Percentiles rank a stretch among this genome's conserved stretches.
Evolutionary conservation across 202 grass and related monocot genomes (phyloP).

Genomic region (Schoenoplectus tabernaemontani): DNA sequence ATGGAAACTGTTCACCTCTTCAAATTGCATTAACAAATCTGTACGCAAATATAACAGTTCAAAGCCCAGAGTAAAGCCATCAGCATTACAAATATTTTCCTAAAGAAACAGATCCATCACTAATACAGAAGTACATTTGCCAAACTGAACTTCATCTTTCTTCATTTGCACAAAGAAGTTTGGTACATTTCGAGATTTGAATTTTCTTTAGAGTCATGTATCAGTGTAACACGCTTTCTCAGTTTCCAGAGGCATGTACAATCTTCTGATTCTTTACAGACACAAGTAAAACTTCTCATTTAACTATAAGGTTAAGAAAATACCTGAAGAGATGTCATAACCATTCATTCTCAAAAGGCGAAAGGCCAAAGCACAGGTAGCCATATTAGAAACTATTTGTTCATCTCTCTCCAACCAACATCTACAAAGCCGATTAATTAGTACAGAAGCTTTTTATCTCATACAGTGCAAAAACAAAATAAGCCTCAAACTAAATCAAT

Average conservation of each 20-base stretch:
- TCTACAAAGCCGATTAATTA: slow-evolving; percentile 29
- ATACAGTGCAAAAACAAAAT: background rate
- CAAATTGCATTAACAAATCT: slow-evolving; percentile 52
- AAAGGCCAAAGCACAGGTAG: slow-evolving; percentile 54
- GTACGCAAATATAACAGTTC: slow-evolving; percentile 12
- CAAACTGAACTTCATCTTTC: background rate
- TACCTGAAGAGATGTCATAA: slow-evolving; percentile 58
- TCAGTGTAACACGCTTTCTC: background rate
- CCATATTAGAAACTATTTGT: slow-evolving; percentile 33
- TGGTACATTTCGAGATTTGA: background rate
- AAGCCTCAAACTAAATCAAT: slow-evolving; percentile 17
- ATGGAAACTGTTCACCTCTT: slow-evolving; percentile 21
- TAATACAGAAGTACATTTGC: background rate
- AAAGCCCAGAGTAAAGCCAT: background rate
- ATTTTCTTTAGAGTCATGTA: background rate
- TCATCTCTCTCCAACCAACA: slow-evolving; percentile 49
- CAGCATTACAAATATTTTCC: background rate
- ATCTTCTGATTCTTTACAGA: background rate
- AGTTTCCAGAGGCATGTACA: background rate
- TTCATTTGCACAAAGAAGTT: background rate
- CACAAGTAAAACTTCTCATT: background rate
- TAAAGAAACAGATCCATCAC: background rate
- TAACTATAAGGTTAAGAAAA: background rate
- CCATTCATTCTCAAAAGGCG: slow-evolving; percentile 57
- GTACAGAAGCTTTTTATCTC: background rate